Evolutionary conservation across 441 rosid species (phyloP).

Genomic region (Jatropha multifida): DNA sequence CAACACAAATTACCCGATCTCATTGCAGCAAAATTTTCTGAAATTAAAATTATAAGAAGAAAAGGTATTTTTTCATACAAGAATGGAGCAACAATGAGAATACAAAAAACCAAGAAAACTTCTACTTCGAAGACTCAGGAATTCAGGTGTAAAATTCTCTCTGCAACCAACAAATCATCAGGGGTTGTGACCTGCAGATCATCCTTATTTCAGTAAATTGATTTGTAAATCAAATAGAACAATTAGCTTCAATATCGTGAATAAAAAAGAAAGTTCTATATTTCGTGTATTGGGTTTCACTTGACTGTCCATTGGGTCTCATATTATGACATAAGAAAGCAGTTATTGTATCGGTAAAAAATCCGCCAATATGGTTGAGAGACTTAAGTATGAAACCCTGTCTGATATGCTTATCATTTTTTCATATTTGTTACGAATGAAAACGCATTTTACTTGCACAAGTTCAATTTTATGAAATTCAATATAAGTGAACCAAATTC

Average conservation of each 20-base stretch:
- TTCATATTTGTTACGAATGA: no score
- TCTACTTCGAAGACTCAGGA: conserved; percentile 16
- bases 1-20: background rate
- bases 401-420: no score
- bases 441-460: no score
- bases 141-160: conserved; percentile 65
- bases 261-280: background rate
- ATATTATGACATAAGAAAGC: no score
- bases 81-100: background rate
- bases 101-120: background rate
- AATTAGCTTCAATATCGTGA: background rate
- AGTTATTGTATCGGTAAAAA: no score
- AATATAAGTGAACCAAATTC: no score
- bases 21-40: background rate
- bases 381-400: no score
- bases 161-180: conserved; percentile 83
- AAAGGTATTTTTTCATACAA: background rate
- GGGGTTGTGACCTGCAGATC: conserved; percentile 81
- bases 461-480: no score
- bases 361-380: no score
- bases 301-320: no score
- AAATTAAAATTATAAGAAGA: background rate
- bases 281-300: no score
- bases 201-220: background rate
- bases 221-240: background rate